Evolutionary conservation across 805 yeast genomes (phyloP).

Genomic region (Ogataea ramenticola): DNA sequence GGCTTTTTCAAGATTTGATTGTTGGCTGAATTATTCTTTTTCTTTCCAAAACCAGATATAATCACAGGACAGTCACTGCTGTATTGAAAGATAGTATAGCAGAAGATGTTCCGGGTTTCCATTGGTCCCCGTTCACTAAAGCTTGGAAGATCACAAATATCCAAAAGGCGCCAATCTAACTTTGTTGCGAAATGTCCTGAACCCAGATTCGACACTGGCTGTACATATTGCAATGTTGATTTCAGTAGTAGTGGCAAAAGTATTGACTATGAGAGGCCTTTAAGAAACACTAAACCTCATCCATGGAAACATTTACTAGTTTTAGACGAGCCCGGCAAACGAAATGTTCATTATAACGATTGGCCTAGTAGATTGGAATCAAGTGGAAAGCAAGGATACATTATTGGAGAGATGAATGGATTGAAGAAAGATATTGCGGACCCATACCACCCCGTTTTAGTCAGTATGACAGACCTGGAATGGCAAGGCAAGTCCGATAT

Average conservation of each 20-base stretch:
- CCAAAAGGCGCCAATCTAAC: not conserved
- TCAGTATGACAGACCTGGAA: slow-evolving; percentile 37
- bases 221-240: slow-evolving; percentile 46
- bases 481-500: not conserved
- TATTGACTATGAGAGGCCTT: slow-evolving; percentile 30
- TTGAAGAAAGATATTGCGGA: slow-evolving; percentile 28
- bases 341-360: slow-evolving; percentile 20
- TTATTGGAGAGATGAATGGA: slow-evolving; percentile 32
- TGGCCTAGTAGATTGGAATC: slow-evolving; percentile 49
- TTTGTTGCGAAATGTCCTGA: slow-evolving; percentile 34
- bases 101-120: no score
- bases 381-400: slow-evolving; percentile 4
- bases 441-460: slow-evolving; percentile 42
- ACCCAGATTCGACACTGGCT: slow-evolving; percentile 51
- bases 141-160: no score
- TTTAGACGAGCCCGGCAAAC: slow-evolving; percentile 20
- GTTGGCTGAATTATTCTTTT: no score
- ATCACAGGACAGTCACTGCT: no score
- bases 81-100: no score
- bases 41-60: no score
- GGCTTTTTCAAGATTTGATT: no score
- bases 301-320: slow-evolving; percentile 53
- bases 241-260: slow-evolving; percentile 34
- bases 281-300: slow-evolving; percentile 40
- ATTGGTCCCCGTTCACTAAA: no score